These are phyloP conservation scores for Russula dissimulans DNA, from an alignment of 768 basidiomycete genomes.

Conservation along the genomic window DNA sequence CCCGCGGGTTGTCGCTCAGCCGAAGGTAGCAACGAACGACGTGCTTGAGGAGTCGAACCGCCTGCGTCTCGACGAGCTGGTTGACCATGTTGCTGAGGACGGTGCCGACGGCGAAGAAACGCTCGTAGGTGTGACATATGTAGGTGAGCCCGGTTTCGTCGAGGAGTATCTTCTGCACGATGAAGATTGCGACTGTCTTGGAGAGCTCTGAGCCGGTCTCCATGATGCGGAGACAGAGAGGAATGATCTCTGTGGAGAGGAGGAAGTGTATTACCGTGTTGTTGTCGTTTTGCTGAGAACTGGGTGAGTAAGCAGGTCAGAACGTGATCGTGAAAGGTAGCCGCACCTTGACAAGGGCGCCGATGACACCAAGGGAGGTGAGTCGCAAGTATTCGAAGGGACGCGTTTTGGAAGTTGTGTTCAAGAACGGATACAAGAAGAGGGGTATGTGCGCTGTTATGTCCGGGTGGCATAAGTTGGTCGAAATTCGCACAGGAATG, in stretches of 20 bases:
- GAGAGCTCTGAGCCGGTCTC: constrained; percentile 97
- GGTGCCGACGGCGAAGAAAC: constrained; percentile 98
- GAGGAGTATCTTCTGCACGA: constrained; percentile 94
- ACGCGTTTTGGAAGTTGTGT: constrained; percentile 98
- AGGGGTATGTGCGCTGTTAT: constrained; percentile 89
- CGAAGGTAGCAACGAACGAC: constrained; percentile 96
- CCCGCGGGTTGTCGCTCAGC: constrained; percentile 91
- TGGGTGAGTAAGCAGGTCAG: constrained; percentile 1
- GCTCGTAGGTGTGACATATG: constrained; percentile 99
- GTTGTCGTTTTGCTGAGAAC: constrained; percentile 91
- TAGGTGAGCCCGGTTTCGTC: constrained; percentile 98
- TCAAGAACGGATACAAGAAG: constrained; percentile 92
- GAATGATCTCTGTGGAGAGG: constrained; percentile 98
- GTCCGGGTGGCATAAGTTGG: not conserved
- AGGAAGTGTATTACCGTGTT: constrained; percentile 98
- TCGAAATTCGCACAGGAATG: not conserved
- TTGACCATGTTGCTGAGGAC: constrained; percentile 99
- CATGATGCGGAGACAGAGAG: constrained; percentile 98
- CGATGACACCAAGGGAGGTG: constrained; percentile 98
- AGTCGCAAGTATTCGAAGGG: constrained; percentile 99
- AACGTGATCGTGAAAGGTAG: not conserved
- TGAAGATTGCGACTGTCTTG: constrained; percentile 99
- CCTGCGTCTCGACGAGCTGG: constrained; percentile 95
- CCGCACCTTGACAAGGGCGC: constrained; percentile 88
- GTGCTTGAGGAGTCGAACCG: constrained; percentile 91